phyloP scores from a whole-genome alignment of 2,329 filamentous ascomycete species.

The Spiromastix sp. region DNA sequence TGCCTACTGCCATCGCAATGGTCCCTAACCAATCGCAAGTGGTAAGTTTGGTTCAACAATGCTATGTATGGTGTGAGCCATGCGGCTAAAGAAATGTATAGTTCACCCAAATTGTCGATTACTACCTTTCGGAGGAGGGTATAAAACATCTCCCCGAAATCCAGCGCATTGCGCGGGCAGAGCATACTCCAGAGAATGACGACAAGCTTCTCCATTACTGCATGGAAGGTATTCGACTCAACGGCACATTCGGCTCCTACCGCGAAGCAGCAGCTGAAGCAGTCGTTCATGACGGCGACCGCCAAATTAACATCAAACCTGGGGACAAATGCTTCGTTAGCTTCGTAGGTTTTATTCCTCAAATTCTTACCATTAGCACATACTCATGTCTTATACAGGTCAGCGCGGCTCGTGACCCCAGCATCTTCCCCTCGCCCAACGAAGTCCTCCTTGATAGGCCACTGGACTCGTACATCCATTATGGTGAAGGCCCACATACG shows the following conservation, averaged over 20 bases:
- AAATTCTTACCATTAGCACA: slow-evolving; percentile 37
- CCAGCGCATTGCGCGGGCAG: slow-evolving; percentile 26
- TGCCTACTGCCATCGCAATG: slow-evolving; percentile 57
- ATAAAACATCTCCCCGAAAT: slow-evolving; percentile 35
- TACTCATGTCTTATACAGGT: slow-evolving; percentile 43
- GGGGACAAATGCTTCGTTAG: slow-evolving; percentile 41
- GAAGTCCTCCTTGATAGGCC: slow-evolving; percentile 37
- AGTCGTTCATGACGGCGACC: slow-evolving; percentile 26
- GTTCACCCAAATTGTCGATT: slow-evolving; percentile 37
- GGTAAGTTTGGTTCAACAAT: slow-evolving; percentile 13
- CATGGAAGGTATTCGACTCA: slow-evolving; percentile 17
- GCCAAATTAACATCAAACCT: slow-evolving; percentile 32
- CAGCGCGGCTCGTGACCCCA: slow-evolving; percentile 26
- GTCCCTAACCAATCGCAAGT: slow-evolving; percentile 51
- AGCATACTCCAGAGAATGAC: slow-evolving; percentile 23
- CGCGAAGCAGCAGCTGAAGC: slow-evolving; percentile 30
- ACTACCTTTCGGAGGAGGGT: slow-evolving; percentile 33
- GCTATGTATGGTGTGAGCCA: slow-evolving; percentile 43
- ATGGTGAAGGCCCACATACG: slow-evolving; percentile 38
- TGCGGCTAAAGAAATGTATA: slow-evolving; percentile 53
- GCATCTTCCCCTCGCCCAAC: slow-evolving; percentile 27
- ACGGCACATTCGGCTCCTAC: slow-evolving; percentile 49
- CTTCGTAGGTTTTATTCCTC: slow-evolving; percentile 36
- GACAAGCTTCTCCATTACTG: slow-evolving; percentile 16
- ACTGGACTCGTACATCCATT: slow-evolving; percentile 31